These are phyloP conservation scores for Hanseniaspora meyeri DNA, from an alignment of 805 yeast species.

Conservation along the genomic window DNA sequence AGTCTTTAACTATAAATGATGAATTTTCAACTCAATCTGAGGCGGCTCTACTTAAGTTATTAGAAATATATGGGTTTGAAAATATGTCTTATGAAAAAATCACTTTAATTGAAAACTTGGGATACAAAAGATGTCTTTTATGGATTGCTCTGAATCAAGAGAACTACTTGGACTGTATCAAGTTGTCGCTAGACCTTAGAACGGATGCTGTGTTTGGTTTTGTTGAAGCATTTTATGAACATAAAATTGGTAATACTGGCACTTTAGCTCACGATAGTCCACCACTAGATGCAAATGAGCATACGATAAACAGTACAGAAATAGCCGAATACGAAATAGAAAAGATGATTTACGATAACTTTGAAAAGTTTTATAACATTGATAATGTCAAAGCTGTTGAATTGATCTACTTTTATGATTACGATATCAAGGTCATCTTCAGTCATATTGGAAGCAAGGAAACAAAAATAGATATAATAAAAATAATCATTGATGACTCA, in stretches of 20 bases:
- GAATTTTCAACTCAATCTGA: constrained; percentile 47
- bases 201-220: not conserved
- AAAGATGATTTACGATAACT: not conserved
- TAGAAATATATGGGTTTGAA: constrained; percentile 33
- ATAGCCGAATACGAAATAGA: not conserved
- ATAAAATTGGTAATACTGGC: not conserved
- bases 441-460: not conserved
- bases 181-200: not conserved
- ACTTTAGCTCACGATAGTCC: too few relatives aligned
- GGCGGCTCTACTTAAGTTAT: constrained; percentile 57
- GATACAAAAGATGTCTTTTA: constrained; percentile 21
- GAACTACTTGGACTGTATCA: constrained; percentile 12
- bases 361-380: not conserved
- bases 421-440: not conserved
- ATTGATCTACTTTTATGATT: not conserved
- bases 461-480: not conserved
- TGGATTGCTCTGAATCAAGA: constrained; percentile 15
- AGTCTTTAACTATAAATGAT: constrained; percentile 23
- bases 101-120: constrained; percentile 18
- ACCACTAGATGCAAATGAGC: too few relatives aligned
- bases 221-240: not conserved
- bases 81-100: constrained; percentile 21
- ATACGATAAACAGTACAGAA: not conserved
- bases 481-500: not conserved
- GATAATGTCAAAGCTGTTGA: not conserved